These are phyloP conservation scores for Fraxinus platypoda DNA, from an alignment of 305 asterid genomes.

Conservation along the genomic window DNA sequence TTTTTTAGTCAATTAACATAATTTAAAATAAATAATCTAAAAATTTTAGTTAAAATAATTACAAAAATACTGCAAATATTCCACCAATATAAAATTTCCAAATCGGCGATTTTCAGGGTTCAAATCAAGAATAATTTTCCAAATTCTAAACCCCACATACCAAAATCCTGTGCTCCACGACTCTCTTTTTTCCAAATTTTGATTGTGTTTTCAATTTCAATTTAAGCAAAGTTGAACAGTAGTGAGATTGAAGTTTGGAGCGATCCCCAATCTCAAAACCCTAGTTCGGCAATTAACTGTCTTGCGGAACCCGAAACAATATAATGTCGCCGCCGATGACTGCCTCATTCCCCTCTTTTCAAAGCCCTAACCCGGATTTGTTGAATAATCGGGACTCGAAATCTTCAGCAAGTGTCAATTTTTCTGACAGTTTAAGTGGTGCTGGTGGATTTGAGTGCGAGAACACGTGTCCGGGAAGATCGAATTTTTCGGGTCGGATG, in stretches of 20 bases:
- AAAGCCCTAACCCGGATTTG: slow-evolving; percentile 29
- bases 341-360: slow-evolving; percentile 26
- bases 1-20: background rate
- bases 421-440: slow-evolving; percentile 22
- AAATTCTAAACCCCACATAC: background rate
- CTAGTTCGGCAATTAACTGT: slow-evolving; percentile 21
- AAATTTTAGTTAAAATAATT: background rate
- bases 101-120: background rate
- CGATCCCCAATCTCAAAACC: slow-evolving; percentile 19
- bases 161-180: background rate
- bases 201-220: background rate
- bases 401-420: slow-evolving; percentile 25
- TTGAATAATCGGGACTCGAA: slow-evolving; percentile 10
- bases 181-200: background rate
- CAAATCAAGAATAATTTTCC: background rate
- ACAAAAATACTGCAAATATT: background rate
- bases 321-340: slow-evolving; percentile 39
- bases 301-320: slow-evolving; percentile 20
- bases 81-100: background rate
- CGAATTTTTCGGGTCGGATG: slow-evolving; percentile 32
- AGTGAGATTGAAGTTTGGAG: background rate
- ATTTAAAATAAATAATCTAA: background rate
- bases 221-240: slow-evolving; percentile 12
- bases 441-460: slow-evolving; percentile 42
- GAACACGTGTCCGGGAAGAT: slow-evolving; percentile 29